Conservation (phyloP, 129 eudicot genomes). For the Rutidosis leptorrhynchoides region DNA sequence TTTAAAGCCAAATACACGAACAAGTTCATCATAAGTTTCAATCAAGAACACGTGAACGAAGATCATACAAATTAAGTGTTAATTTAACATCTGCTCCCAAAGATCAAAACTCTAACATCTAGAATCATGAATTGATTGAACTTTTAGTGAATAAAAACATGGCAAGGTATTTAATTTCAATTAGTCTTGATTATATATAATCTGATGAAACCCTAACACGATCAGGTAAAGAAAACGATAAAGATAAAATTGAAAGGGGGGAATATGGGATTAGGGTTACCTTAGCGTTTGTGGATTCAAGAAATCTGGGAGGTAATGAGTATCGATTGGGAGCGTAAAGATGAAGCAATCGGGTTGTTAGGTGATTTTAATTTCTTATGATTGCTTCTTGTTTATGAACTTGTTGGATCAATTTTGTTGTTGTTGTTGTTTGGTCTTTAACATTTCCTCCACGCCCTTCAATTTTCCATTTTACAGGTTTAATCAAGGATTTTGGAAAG, state of each 20-base stretch:
- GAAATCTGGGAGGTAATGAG: not conserved
- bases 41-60: not conserved
- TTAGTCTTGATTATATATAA: not conserved
- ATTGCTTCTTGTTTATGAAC: slow-evolving; percentile 25
- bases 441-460: slow-evolving; percentile 20
- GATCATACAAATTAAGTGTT: not conserved
- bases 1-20: not conserved
- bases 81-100: not conserved
- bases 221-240: not conserved
- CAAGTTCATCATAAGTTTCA: not conserved
- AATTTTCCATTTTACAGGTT: not conserved
- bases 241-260: not conserved
- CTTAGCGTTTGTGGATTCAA: not conserved
- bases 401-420: slow-evolving; percentile 9
- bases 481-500: not conserved
- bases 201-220: not conserved
- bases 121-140: not conserved
- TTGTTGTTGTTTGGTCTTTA: slow-evolving; percentile 19
- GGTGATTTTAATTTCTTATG: slow-evolving; percentile 1
- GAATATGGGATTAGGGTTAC: not conserved
- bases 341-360: slow-evolving; percentile 28
- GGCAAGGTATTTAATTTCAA: not conserved
- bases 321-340: not conserved
- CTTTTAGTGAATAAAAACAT: not conserved
- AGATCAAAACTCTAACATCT: not conserved